These are phyloP conservation scores for Nannizziopsis arthrosporioides DNA, from an alignment of 2,329 filamentous ascomycete species.

Conservation along the genomic window DNA sequence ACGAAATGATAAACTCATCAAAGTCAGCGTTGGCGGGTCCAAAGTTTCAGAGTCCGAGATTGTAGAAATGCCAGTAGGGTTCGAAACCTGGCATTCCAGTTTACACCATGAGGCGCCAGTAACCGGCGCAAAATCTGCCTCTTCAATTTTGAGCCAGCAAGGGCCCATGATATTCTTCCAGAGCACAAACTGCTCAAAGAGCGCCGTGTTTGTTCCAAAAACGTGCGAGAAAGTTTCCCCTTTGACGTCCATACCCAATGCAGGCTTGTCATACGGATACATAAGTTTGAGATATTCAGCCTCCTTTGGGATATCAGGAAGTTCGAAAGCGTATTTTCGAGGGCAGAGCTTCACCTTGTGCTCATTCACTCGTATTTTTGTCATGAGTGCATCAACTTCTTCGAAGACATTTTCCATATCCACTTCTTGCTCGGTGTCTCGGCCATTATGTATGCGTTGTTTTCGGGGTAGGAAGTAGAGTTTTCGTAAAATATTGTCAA, in stretches of 20 bases:
- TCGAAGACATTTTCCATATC: constrained; percentile 81
- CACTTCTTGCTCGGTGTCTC: constrained; percentile 63
- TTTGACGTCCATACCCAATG: constrained; percentile 55
- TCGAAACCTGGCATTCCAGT: constrained; percentile 70
- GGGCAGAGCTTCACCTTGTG: constrained; percentile 87
- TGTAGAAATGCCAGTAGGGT: constrained; percentile 63
- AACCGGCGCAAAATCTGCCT: constrained; percentile 68
- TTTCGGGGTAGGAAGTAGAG: constrained; percentile 84
- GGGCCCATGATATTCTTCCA: constrained; percentile 99
- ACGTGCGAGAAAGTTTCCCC: constrained; percentile 90
- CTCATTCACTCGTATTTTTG: constrained; percentile 69
- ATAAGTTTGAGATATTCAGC: constrained; percentile 88
- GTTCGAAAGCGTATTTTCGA: constrained; percentile 90
- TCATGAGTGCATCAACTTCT: constrained; percentile 83
- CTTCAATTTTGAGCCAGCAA: constrained; percentile 87
- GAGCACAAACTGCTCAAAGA: constrained; percentile 96
- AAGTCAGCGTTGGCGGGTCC: constrained; percentile 72
- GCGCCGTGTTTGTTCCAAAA: constrained; percentile 81
- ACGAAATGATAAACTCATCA: constrained; percentile 90
- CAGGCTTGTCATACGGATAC: constrained; percentile 80
- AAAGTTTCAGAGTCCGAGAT: constrained; percentile 67
- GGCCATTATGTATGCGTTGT: constrained; percentile 45
- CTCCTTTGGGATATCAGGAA: constrained; percentile 76
- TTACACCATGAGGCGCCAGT: constrained; percentile 97
- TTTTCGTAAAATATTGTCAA: constrained; percentile 88